phyloP scores from a whole-genome alignment of 805 yeast genomes.

The Saccharomycopsis sp. region DNA sequence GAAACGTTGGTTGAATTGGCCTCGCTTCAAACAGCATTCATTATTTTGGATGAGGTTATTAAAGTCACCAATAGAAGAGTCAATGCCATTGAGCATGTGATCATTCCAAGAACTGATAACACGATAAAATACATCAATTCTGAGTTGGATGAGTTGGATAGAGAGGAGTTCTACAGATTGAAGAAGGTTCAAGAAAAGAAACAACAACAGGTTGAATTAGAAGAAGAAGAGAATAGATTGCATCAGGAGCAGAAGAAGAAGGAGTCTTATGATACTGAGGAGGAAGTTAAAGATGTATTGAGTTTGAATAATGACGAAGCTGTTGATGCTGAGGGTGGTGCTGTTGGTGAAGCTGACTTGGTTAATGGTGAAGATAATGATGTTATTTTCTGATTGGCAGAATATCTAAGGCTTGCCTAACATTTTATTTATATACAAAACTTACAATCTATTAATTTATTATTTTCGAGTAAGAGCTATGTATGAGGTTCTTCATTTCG shows the following conservation, averaged over 20 bases:
- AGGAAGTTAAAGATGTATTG: slow-evolving; percentile 12
- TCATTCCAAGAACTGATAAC: slow-evolving; percentile 95
- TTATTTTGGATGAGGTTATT: slow-evolving; percentile 93
- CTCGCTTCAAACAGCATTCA: slow-evolving; percentile 92
- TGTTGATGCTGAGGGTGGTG: slow-evolving; percentile 14
- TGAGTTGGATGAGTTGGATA: slow-evolving; percentile 93
- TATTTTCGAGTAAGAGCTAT: no score
- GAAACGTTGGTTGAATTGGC: slow-evolving; percentile 95
- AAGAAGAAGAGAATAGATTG: slow-evolving; percentile 46
- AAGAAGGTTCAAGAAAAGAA: slow-evolving; percentile 95
- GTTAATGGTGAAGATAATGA: slow-evolving; percentile 27
- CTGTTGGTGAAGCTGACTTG: slow-evolving; percentile 26
- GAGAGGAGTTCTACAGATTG: slow-evolving; percentile 95
- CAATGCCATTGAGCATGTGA: slow-evolving; percentile 96
- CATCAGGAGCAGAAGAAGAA: slow-evolving; percentile 24
- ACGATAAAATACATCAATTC: slow-evolving; percentile 89
- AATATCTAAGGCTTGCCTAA: no score
- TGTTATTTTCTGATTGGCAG: slow-evolving; percentile 23
- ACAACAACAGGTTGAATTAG: slow-evolving; percentile 66
- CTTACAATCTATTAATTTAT: no score
- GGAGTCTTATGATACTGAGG: slow-evolving; percentile 13
- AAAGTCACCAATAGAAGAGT: slow-evolving; percentile 98
- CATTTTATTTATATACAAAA: no score
- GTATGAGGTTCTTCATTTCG: no score
- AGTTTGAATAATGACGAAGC: slow-evolving; percentile 5